A percentile compares a stretch with the other conserved stretches of the same genome.
phyloP scores from a whole-genome alignment of 1,284 basidiomycete genomes.

The Melampsora americana region DNA sequence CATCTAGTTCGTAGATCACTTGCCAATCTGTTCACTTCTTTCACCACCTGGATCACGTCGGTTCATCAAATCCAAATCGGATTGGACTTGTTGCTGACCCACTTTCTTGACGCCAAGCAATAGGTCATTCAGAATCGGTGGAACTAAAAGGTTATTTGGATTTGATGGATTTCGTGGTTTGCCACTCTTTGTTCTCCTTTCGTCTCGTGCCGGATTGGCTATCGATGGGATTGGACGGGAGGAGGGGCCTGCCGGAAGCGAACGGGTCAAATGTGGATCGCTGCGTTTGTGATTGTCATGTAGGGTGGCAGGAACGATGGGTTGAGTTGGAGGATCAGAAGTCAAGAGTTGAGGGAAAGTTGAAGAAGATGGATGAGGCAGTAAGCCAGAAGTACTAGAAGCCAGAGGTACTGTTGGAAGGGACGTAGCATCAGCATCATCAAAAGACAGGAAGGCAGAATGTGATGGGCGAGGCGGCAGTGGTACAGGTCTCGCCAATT shows the following conservation, averaged over 20 bases:
- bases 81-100: neutral
- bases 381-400: neutral
- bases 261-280: neutral
- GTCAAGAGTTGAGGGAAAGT: neutral
- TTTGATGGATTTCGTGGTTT: slow-evolving; percentile 1
- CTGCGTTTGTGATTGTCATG: no score
- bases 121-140: neutral
- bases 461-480: neutral
- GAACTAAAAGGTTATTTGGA: neutral
- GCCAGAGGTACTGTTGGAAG: neutral
- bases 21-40: slow-evolving; percentile 1
- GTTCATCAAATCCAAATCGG: slow-evolving; percentile 1
- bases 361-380: neutral
- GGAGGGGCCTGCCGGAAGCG: neutral
- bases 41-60: neutral
- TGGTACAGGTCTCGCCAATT: neutral
- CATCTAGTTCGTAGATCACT: neutral
- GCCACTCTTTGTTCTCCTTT: neutral
- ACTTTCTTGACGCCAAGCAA: slow-evolving; percentile 4
- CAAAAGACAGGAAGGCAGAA: neutral
- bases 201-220: neutral
- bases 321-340: neutral
- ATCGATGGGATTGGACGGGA: neutral
- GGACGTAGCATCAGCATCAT: neutral
- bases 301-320: neutral